Percentiles rank a stretch among this genome's conserved stretches.
Conservation (phyloP, 305 asterid species). For the Rubia peregrina region DNA sequence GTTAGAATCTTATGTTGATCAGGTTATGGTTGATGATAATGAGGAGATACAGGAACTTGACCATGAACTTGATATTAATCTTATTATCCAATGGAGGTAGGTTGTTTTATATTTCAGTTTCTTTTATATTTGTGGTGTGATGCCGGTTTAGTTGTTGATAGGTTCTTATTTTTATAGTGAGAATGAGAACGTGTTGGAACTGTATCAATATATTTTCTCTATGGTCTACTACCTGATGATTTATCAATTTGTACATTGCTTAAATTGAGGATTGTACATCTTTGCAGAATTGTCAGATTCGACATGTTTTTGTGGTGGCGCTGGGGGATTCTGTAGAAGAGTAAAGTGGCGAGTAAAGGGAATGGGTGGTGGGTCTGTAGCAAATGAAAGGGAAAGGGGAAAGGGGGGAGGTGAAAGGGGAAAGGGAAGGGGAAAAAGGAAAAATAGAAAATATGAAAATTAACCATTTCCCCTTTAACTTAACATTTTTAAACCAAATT, state of each 20-base stretch:
- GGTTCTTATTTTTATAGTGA: neutral
- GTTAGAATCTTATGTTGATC: conserved; percentile 72
- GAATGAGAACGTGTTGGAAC: neutral
- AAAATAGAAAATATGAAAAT: no score
- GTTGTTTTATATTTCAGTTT: conserved; percentile 5
- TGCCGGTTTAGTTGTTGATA: neutral
- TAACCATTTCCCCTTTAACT: no score
- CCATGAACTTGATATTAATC: conserved; percentile 76
- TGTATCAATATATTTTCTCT: neutral
- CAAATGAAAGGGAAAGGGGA: no score
- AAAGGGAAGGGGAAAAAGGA: no score
- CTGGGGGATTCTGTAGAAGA: no score
- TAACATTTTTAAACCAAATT: no score
- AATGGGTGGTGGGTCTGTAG: no score
- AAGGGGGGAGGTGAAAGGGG: no score
- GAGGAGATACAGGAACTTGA: conserved; percentile 82
- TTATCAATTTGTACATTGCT: neutral
- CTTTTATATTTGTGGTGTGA: no score
- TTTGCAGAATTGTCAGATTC: no score
- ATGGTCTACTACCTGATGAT: neutral
- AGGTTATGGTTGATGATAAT: conserved; percentile 59
- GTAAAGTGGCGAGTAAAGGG: no score
- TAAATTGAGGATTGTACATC: neutral
- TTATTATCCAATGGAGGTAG: conserved; percentile 95
- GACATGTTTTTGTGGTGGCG: no score